Evolutionary conservation across 2,329 filamentous ascomycete species (phyloP).

Genomic region (Onygenales sp.): DNA sequence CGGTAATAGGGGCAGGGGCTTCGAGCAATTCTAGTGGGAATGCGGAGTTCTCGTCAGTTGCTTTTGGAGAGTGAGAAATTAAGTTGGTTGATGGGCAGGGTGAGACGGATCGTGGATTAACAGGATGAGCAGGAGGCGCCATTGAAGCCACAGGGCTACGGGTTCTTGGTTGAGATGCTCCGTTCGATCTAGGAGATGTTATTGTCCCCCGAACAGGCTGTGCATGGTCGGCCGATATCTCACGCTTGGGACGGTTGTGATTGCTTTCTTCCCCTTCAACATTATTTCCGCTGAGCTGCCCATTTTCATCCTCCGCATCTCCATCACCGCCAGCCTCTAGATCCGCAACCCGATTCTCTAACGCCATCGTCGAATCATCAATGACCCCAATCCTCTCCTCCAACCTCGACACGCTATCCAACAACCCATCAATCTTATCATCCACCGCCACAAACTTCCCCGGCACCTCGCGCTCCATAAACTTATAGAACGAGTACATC

Average conservation of each 20-base stretch:
- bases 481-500: slow-evolving; percentile 19
- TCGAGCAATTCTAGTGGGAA: slow-evolving; percentile 1
- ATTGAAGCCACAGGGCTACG: neutral
- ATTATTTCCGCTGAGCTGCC: neutral
- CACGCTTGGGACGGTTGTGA: neutral
- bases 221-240: neutral
- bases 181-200: neutral
- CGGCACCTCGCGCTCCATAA: slow-evolving; percentile 18
- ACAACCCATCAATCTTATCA: slow-evolving; percentile 16
- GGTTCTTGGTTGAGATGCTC: too few relatives aligned
- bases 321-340: slow-evolving; percentile 10
- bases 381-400: slow-evolving; percentile 17
- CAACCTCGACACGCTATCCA: slow-evolving; percentile 18
- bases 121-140: neutral
- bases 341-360: slow-evolving; percentile 15
- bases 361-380: slow-evolving; percentile 18
- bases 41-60: neutral
- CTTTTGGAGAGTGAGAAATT: neutral
- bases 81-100: neutral
- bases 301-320: neutral
- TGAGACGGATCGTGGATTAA: neutral
- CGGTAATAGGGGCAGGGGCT: neutral
- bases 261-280: neutral
- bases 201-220: neutral
- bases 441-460: slow-evolving; percentile 18